Evolutionary conservation across 2,329 filamentous ascomycete species (phyloP).

Genomic region (Ramularia endophylla): DNA sequence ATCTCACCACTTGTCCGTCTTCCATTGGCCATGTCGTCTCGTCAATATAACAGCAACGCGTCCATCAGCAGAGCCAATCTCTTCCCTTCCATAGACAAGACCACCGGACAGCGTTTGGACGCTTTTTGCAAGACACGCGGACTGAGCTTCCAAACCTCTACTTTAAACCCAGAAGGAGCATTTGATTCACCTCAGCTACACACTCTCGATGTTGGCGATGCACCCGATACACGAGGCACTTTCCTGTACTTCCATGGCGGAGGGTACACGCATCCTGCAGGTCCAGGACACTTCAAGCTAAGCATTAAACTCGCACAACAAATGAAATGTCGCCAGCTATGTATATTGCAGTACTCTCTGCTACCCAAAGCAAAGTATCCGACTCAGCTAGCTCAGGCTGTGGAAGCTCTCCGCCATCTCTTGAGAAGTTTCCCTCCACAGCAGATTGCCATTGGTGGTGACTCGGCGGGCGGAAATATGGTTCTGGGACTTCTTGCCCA

Average conservation of each 20-base stretch:
- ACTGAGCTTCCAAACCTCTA: neutral
- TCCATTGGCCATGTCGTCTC: too few species aligned
- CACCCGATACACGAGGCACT: too few species aligned
- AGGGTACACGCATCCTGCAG: neutral
- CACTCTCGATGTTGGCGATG: neutral
- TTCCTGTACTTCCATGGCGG: constrained; percentile 3
- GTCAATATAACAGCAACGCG: too few species aligned
- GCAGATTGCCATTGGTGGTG: neutral
- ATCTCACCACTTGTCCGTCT: too few species aligned
- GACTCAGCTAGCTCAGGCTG: neutral
- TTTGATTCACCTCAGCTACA: neutral
- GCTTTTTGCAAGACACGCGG: neutral
- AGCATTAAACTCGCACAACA: neutral
- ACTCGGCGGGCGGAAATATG: constrained; percentile 2
- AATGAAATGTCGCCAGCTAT: neutral
- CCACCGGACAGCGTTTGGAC: neutral
- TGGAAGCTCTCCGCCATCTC: neutral
- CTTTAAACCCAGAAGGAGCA: neutral
- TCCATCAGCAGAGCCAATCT: too few species aligned
- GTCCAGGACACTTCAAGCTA: neutral
- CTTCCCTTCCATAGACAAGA: neutral
- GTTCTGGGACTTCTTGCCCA: constrained; percentile 1
- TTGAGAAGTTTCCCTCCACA: too few species aligned
- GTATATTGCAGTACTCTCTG: neutral
- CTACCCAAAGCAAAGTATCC: neutral